Evolutionary conservation across 352 stramenopile species (phyloP), one percentile per base, ranked within the genome.

Genomic region (Elongisporangium undulatum): DNA sequence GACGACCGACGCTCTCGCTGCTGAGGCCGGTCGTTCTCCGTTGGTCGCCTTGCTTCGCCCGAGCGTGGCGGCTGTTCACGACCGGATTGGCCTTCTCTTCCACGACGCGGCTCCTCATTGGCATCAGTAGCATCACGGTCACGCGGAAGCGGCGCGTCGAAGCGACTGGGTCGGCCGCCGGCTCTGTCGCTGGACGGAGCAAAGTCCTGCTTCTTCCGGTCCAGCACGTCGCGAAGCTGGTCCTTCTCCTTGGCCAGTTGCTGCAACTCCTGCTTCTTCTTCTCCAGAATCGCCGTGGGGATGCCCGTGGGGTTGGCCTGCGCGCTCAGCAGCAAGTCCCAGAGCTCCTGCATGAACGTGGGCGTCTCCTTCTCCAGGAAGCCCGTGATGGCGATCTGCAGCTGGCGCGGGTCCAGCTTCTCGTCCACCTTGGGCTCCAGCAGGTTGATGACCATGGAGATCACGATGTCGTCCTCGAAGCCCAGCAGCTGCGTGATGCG

Each of bases 401-500:
- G 67, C 59, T 94, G 72, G 20, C 88, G 85, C 22, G 92, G 90
- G 58, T 97, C 85, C 45, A 93, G 64, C 9, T 56, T 63, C 65
- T 90, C 83, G 64, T 86, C 74, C 53, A 87, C 82, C 51, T 85
- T 82, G 2, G 83, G 75, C 66, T 95, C 83, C n/a, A 95, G 71
- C 29, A 95, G 63, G 65, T 96, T 96, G 53, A 89, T 84, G 34
- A 86, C 75, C 64, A 94, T 80, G 24, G 86, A 79, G 39, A 95
- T 77, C 15, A 97, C 85, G 56, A 97, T 97, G 59, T 97, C 91
- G 68, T 97, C 91, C 58, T 97, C 90, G 51, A 97, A 96, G 56
- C 89, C 87, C 56, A 97, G 61, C 23, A 97, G 64, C 59, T 92
- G 62, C 51, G 89, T 96, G 48, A 97, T 77, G 26, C 85, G 77